Percentiles rank a stretch among this genome's conserved stretches.
These are phyloP conservation scores for Calycina marina DNA, from an alignment of 2,329 filamentous ascomycete species.

Conservation along the genomic window DNA sequence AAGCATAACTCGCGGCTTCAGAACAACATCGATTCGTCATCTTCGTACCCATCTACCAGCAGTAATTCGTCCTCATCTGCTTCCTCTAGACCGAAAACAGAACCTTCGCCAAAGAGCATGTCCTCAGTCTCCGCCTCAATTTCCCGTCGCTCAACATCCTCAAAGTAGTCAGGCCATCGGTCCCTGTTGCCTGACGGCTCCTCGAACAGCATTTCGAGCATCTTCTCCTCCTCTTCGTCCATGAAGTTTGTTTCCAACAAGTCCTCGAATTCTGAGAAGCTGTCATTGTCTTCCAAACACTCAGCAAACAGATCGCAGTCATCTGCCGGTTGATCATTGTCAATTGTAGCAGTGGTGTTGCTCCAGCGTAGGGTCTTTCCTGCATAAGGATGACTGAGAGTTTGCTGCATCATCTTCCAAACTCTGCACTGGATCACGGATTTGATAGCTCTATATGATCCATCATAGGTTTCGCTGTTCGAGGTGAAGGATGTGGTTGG, in stretches of 20 bases:
- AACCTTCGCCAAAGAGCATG: conserved; percentile 11
- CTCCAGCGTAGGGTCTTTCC: conserved; percentile 4
- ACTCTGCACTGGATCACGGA: conserved; percentile 11
- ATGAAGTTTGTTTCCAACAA: conserved; percentile 1
- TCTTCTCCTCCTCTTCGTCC: conserved; percentile 2
- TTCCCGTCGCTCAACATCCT: conserved; percentile 9
- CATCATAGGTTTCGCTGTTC: conserved; percentile 1
- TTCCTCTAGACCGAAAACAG: no score
- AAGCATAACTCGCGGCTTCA: no score
- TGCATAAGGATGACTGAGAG: conserved; percentile 8
- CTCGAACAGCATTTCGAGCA: conserved; percentile 1
- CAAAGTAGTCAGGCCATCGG: conserved; percentile 3
- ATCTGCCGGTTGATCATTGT: not conserved
- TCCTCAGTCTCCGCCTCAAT: conserved; percentile 12
- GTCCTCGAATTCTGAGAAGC: not conserved
- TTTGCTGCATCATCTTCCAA: conserved; percentile 17
- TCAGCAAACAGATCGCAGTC: conserved; percentile 1
- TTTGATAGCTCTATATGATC: conserved; percentile 4
- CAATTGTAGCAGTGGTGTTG: not conserved
- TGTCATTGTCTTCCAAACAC: not conserved
- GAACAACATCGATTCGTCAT: no score
- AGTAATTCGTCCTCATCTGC: no score
- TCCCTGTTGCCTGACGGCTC: not conserved
- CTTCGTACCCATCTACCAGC: no score
- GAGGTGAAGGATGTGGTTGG: not conserved